Base-by-base conservation (phyloP, 2,329 filamentous ascomycete genomes). In the Cytospora schulzeri region DNA sequence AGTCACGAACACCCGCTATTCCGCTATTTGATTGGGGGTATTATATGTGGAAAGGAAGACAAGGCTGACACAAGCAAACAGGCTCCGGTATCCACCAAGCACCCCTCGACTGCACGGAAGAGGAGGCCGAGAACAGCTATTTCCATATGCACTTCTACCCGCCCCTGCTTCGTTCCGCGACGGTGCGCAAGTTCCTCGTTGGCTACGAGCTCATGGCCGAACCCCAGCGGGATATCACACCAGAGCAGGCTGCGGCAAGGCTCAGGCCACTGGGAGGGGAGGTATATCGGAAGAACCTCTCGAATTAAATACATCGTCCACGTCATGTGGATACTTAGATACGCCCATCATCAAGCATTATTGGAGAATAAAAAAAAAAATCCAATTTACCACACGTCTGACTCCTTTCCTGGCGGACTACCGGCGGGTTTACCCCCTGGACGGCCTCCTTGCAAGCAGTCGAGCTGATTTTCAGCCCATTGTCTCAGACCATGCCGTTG, bases 111-210 rank as follows among this genome's bases (percentile, higher is more conserved):
- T 93, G 92, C 26, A 90, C 86, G 0, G 83, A 87, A 1, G 92
- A 96, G 67, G 94, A 98, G 76, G 85, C 94, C 61, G 91, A 97
- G 71, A 88, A 88, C 67, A 92, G 91, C 70, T 94, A 96, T 77
- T 88, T 99, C 74, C 95, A 99, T 77, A 89, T 99, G 81, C 95
- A 99, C 79, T 99, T 99, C 77, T 98, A 97, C 76, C 95, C 95
- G 51, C 95, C 95, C 15, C 82, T 99, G 55, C 82, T 99, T 68
- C 88, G 95, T 63, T 97, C 93, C 55, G 93, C 95, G 2, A 97
- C 93, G 0, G 93, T 99, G 55, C 88, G 91, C 70, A 99, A 99
- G 80, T 99, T 98, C 79, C 78, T 98, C 60, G 95, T 99, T 38
- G 95, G 95, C 0, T 98, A 96, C 75, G 95, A 99, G 79, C 84